Evolutionary conservation across 1,284 basidiomycete genomes (phyloP).

Genomic region (Xerocomus minutiporus): DNA sequence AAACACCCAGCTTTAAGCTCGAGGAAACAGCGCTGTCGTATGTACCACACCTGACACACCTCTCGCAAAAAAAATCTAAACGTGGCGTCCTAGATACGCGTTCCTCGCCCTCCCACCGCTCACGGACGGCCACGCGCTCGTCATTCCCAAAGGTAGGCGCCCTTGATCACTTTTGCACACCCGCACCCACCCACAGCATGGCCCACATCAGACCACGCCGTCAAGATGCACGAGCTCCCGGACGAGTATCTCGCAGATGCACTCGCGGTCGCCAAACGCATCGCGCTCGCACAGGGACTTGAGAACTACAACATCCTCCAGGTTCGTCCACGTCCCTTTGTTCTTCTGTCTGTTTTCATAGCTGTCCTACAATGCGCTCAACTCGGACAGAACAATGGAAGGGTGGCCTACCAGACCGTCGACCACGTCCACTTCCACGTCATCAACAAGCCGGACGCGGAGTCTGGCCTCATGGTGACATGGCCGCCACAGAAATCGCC

Average conservation of each 20-base stretch:
- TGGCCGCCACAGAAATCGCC: slow-evolving; percentile 59
- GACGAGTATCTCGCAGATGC: slow-evolving; percentile 75
- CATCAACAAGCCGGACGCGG: slow-evolving; percentile 77
- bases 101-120: slow-evolving; percentile 89
- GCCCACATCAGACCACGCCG: slow-evolving; percentile 60
- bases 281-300: slow-evolving; percentile 68
- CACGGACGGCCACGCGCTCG: slow-evolving; percentile 76
- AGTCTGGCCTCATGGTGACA: slow-evolving; percentile 65
- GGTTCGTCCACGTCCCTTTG: slow-evolving; percentile 30
- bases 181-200: background rate
- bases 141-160: slow-evolving; percentile 80
- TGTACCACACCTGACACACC: slow-evolving; percentile 25
- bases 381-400: slow-evolving; percentile 69
- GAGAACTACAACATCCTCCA: slow-evolving; percentile 85
- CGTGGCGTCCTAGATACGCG: slow-evolving; percentile 46
- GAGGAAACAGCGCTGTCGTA: slow-evolving; percentile 72
- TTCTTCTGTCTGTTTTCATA: background rate
- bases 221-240: slow-evolving; percentile 74
- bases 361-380: too few relatives aligned
- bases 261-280: slow-evolving; percentile 79
- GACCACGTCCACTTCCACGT: slow-evolving; percentile 89
- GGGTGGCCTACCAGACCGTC: slow-evolving; percentile 77
- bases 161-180: too few relatives aligned
- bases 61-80: too few relatives aligned
- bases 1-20: slow-evolving; percentile 77